Base-by-base conservation (phyloP, 352 stramenopile species). In the Phytophthora niederhauseri region DNA sequence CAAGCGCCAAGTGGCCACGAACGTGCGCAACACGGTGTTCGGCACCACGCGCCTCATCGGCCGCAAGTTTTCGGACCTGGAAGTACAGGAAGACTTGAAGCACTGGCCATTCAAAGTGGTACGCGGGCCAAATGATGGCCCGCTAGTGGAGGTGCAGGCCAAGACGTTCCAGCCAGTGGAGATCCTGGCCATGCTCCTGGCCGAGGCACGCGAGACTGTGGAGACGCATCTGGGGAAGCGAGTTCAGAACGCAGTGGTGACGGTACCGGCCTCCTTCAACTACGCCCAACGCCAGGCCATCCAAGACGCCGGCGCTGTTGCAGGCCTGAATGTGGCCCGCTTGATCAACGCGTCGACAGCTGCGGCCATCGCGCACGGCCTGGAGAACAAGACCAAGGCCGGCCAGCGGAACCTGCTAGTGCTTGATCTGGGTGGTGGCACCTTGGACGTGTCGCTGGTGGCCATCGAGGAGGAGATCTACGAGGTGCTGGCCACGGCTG, bases 41-140 rank as follows among this genome's bases (percentile, higher is more conserved):
- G 34, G 43, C 12, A 46, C 46, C 17, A 31, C 11, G 5, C 41
- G 43, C 4, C 22, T 54, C 6, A 34, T 53, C 5, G 41, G 56
- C 31, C 56, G 38, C 11, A 63, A 19, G 56, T 63, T 63, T 30
- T 54, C 41, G 24, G 43, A 63, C 26, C 41, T 6, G 15, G n/a
- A 54, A 6, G 56, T 55, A 11, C 59, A 66, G 24, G 15, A 30
- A 30, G 8, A 11, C 14, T 38, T 57, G 20, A 52, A 36, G 8
- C 30, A n/a, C 22, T 57, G 48, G 31, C 46, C 58, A 17, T 65
- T 51, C 48, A 65, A 57, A 45, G 46, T 50, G 14, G 24, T 57
- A 0, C 14, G 31, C 24, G 58, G 48, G 1, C 22, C 30, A 9
- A 24, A 61, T 8, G 20, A 43, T 17, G 50, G 41, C 17, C 22